These are phyloP conservation scores for Stagonosporopsis chrysanthemi DNA, from an alignment of 2,329 filamentous ascomycete genomes.

Conservation along the genomic window DNA sequence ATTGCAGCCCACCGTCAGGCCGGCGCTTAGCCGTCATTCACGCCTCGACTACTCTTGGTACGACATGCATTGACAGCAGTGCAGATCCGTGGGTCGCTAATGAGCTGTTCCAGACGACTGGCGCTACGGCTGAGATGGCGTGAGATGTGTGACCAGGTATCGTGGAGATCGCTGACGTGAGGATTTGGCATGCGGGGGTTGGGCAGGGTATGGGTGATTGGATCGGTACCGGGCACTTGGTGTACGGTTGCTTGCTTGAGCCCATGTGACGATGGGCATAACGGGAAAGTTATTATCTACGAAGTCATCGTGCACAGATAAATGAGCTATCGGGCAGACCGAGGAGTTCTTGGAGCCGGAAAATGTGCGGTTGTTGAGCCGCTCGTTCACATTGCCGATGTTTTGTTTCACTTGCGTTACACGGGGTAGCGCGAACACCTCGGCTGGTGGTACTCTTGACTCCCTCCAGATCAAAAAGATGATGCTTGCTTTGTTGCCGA, in stretches of 20 bases:
- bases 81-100: conserved; percentile 13
- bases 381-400: conserved; percentile 9
- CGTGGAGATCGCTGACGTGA: conserved; percentile 13
- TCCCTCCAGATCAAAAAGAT: background rate
- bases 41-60: conserved; percentile 1
- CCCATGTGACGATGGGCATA: background rate
- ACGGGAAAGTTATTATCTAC: background rate
- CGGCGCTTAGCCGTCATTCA: conserved; percentile 9
- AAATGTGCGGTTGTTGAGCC: conserved; percentile 2
- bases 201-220: background rate
- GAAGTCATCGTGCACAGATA: background rate
- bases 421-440: conserved; percentile 8
- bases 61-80: conserved; percentile 12
- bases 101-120: conserved; percentile 5
- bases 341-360: background rate
- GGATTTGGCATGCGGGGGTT: background rate
- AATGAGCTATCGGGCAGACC: background rate
- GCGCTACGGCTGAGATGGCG: conserved; percentile 4
- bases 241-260: conserved; percentile 1
- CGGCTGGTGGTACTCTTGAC: conserved; percentile 1
- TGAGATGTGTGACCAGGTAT: conserved; percentile 11
- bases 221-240: background rate
- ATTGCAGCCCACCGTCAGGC: background rate
- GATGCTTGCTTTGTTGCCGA: background rate
- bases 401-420: conserved; percentile 20